Evolutionary conservation across 2,329 filamentous ascomycete species (phyloP), one percentile per base, ranked within the genome.

Genomic region (Penicillium brevicompactum): DNA sequence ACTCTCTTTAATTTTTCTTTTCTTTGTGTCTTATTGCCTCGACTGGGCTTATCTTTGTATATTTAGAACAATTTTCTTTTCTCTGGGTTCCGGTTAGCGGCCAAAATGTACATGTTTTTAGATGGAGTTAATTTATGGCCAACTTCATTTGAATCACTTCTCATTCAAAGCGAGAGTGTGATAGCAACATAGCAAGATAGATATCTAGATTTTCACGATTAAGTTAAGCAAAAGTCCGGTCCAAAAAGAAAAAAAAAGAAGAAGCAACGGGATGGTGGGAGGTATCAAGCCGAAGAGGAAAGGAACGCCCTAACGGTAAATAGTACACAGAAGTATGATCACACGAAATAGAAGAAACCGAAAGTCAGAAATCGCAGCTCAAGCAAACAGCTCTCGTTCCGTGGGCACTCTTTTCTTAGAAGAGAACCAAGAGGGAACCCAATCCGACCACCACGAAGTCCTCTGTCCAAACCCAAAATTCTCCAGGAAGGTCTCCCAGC

Each of bases 311-410:
- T 27, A 27, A 27, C 24, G 4, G 24, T 27, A 27, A 27, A 27
- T 27, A 27, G 24, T 27, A 27, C 24, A 27, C 24, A 27, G 24
- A 27, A 27, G 24, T 27, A 27, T 27, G 24, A 4, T 27, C 24
- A 27, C 24, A 27, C 24, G 24, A 27, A 27, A 10, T 34, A 34
- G 31, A 37, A 37, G 34, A n/a, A 37, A n/a, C 11, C 13, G 13
- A 37, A 37, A n/a, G 4, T 6, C 13, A 37, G 4, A 27, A 27
- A 27, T 27, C 11, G n/a, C 34, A 14, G 14, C 13, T 64, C 52
- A 66, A 51, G 57, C 58, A 56, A 60, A 66, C 22, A 66, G 38
- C 13, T 65, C 64, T 27, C 56, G 50, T 9, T 63, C 63, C 9
- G 47, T 34, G 21, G 32, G 45, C n/a, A n/a, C 31, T 43, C 50